phyloP scores from a whole-genome alignment of 2,329 filamentous ascomycete species.

The Alternaria ethzedia region DNA sequence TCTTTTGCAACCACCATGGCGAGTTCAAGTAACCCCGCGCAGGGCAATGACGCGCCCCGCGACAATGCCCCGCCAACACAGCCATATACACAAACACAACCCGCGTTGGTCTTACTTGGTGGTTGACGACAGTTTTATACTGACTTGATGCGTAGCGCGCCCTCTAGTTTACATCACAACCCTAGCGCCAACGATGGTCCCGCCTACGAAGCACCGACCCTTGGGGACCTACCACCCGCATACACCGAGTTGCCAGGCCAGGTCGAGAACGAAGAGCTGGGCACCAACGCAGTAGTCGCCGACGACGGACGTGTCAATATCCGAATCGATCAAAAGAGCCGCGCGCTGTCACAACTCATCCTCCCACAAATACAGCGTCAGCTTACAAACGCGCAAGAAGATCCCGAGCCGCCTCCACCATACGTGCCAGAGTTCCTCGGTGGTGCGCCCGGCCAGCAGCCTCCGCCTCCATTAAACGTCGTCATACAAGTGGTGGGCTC shows the following conservation, averaged over 20 bases:
- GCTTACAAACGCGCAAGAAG: constrained; percentile 52
- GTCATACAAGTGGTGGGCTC: constrained; percentile 59
- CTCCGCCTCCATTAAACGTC: constrained; percentile 56
- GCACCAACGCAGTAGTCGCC: constrained; percentile 54
- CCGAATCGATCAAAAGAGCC: constrained; percentile 48
- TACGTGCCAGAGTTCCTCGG: constrained; percentile 78
- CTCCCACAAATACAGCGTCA: constrained; percentile 48
- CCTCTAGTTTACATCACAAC: constrained; percentile 20
- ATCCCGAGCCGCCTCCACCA: constrained; percentile 66
- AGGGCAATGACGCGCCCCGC: constrained; percentile 20
- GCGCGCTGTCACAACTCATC: constrained; percentile 45
- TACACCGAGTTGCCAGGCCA: constrained; percentile 52
- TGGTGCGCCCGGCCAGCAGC: constrained; percentile 65
- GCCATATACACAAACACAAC: constrained; percentile 16
- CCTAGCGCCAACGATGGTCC: constrained; percentile 21
- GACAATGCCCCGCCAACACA: constrained; percentile 27
- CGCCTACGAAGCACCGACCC: constrained; percentile 17
- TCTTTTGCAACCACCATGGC: constrained; percentile 21
- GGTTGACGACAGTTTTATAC: not conserved
- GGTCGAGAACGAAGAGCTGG: constrained; percentile 48
- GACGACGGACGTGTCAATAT: constrained; percentile 52
- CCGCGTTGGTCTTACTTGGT: constrained; percentile 13
- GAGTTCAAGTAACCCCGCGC: constrained; percentile 25
- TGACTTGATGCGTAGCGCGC: constrained; percentile 19
- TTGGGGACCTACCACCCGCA: constrained; percentile 44